These are phyloP conservation scores for Alternaria dauci DNA, from an alignment of 2,329 filamentous ascomycete genomes.

Conservation along the genomic window DNA sequence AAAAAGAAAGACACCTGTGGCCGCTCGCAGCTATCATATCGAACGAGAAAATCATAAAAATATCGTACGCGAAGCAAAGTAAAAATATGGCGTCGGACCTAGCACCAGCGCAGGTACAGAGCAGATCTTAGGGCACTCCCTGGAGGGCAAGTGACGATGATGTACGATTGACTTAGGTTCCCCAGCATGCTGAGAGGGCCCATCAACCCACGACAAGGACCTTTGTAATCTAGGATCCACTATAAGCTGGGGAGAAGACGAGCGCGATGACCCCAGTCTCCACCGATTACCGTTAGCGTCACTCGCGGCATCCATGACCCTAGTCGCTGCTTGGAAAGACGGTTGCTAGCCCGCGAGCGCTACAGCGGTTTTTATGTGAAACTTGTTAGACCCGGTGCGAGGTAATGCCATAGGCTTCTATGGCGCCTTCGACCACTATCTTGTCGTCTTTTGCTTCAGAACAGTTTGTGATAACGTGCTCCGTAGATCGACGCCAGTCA, in stretches of 20 bases:
- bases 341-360: conserved; percentile 1
- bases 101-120: conserved; percentile 7
- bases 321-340: conserved; percentile 9
- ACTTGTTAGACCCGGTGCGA: neutral
- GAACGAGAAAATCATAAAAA: conserved; percentile 15
- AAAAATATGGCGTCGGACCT: conserved; percentile 9
- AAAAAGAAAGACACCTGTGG: conserved; percentile 19
- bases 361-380: conserved; percentile 10
- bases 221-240: conserved; percentile 22
- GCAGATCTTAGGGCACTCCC: conserved; percentile 12
- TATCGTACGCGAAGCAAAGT: conserved; percentile 3
- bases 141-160: conserved; percentile 31
- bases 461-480: conserved; percentile 10
- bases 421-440: neutral
- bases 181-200: conserved; percentile 18
- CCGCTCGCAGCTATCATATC: conserved; percentile 28
- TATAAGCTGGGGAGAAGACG: conserved; percentile 16
- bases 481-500: neutral
- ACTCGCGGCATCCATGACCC: conserved; percentile 10
- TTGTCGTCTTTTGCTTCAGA: neutral
- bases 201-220: conserved; percentile 13
- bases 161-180: conserved; percentile 28
- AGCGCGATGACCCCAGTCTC: conserved; percentile 11
- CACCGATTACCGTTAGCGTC: conserved; percentile 17
- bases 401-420: neutral